These are phyloP conservation scores for Gypsophila paniculata DNA, from an alignment of 179 eudicot species.

Conservation along the genomic window DNA sequence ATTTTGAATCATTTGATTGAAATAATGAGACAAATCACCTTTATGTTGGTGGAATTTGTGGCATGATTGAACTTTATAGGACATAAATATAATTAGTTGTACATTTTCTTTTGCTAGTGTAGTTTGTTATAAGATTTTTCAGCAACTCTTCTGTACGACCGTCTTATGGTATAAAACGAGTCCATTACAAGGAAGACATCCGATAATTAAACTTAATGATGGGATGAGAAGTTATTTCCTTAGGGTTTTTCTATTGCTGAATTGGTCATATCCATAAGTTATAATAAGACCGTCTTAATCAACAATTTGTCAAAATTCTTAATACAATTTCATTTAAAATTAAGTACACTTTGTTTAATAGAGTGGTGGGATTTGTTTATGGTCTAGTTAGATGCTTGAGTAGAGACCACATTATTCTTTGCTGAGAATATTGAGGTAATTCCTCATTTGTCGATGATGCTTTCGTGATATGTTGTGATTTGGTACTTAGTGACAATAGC, in stretches of 20 bases:
- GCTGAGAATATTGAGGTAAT: neutral
- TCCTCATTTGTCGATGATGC: constrained; percentile 8
- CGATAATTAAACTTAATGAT: too few relatives aligned
- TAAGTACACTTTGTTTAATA: constrained; percentile 14
- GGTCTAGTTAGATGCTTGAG: neutral
- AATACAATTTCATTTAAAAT: neutral
- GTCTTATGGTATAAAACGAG: too few relatives aligned
- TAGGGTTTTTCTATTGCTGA: too few relatives aligned
- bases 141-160: too few relatives aligned
- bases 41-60: constrained; percentile 17
- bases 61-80: constrained; percentile 4
- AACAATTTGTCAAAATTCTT: too few relatives aligned
- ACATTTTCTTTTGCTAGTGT: neutral
- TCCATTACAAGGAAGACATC: too few relatives aligned
- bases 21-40: constrained; percentile 7
- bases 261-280: too few relatives aligned
- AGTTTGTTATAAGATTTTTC: too few relatives aligned
- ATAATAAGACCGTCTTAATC: too few relatives aligned
- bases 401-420: constrained; percentile 13
- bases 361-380: constrained; percentile 8
- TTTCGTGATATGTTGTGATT: constrained; percentile 8
- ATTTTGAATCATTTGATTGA: neutral
- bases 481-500: constrained; percentile 2
- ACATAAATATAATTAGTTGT: neutral
- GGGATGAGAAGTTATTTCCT: too few relatives aligned